Conservation (phyloP, 2,329 filamentous ascomycete genomes). For the Ascomycota sp. region DNA sequence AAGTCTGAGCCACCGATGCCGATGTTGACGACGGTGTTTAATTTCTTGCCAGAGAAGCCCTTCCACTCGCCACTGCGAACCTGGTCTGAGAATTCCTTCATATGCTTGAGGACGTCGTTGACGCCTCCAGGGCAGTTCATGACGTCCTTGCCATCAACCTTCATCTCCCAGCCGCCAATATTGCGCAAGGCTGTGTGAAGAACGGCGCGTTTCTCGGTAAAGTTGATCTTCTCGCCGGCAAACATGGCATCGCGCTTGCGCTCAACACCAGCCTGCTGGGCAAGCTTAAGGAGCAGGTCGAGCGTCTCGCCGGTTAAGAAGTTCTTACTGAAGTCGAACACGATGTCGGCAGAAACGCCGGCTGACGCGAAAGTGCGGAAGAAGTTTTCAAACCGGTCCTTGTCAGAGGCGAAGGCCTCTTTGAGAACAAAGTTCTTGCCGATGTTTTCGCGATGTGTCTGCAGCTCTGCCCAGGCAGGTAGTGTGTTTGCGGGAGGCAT, state of each 20-base stretch:
- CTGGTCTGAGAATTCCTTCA: conserved; percentile 95
- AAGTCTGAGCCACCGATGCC: conserved; percentile 96
- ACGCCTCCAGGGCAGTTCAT: conserved; percentile 76
- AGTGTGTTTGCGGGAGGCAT: conserved; percentile 75
- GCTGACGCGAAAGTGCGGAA: conserved; percentile 64
- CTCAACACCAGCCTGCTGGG: conserved; percentile 75
- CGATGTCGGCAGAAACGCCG: conserved; percentile 63
- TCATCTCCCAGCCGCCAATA: conserved; percentile 54
- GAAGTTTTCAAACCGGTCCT: conserved; percentile 75
- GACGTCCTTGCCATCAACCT: conserved; percentile 81
- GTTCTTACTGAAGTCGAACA: conserved; percentile 99
- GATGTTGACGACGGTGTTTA: conserved; percentile 89
- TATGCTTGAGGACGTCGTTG: conserved; percentile 78
- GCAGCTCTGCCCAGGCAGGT: conserved; percentile 70
- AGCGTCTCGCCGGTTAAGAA: conserved; percentile 86
- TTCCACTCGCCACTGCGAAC: conserved; percentile 91
- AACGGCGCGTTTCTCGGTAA: conserved; percentile 88
- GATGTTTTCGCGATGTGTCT: conserved; percentile 67
- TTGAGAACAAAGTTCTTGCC: conserved; percentile 83
- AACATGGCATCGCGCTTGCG: conserved; percentile 96
- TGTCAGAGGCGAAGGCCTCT: conserved; percentile 75
- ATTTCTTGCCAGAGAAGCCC: conserved; percentile 89
- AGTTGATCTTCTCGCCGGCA: conserved; percentile 94
- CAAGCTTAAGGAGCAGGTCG: conserved; percentile 65
- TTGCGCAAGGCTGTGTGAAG: conserved; percentile 92